Conservation (phyloP, 805 yeast genomes). For the Torulaspora delbrueckii region DNA sequence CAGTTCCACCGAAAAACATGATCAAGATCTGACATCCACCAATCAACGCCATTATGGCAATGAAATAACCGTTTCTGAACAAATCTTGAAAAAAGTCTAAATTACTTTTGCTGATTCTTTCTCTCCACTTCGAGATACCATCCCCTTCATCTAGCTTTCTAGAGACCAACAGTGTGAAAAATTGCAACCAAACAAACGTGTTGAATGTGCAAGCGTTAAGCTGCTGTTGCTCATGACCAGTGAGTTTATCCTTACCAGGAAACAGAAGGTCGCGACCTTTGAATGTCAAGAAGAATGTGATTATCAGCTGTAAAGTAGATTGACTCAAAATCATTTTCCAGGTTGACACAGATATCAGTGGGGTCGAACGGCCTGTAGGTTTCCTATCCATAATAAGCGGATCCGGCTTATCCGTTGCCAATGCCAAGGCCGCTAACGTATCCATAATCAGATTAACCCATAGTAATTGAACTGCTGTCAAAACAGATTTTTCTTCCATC, state of each 20-base stretch:
- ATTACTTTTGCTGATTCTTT: slow-evolving; percentile 56
- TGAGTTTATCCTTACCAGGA: slow-evolving; percentile 20
- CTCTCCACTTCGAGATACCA: slow-evolving; percentile 52
- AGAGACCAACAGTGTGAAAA: slow-evolving; percentile 86
- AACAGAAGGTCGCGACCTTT: slow-evolving; percentile 57
- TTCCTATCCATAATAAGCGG: slow-evolving; percentile 68
- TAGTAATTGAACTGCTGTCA: slow-evolving; percentile 93
- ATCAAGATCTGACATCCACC: slow-evolving; percentile 82
- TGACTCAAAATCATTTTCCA: slow-evolving; percentile 98
- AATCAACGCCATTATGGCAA: slow-evolving; percentile 65
- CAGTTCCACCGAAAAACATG: slow-evolving; percentile 97
- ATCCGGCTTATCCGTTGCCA: slow-evolving; percentile 96
- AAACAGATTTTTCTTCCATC: slow-evolving; percentile 71
- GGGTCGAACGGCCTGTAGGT: slow-evolving; percentile 77
- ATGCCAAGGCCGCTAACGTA: slow-evolving; percentile 93
- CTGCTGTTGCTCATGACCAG: slow-evolving; percentile 37
- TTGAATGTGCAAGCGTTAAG: slow-evolving; percentile 86
- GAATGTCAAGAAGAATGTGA: slow-evolving; percentile 80
- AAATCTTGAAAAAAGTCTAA: slow-evolving; percentile 81
- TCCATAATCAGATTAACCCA: slow-evolving; percentile 99
- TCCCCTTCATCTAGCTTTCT: slow-evolving; percentile 88
- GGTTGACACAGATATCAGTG: slow-evolving; percentile 84
- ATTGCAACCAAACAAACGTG: slow-evolving; percentile 96
- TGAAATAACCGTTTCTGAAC: slow-evolving; percentile 76
- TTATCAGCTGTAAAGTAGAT: slow-evolving; percentile 65